A percentile compares a stretch with the other conserved stretches of the same genome.
phyloP scores from a whole-genome alignment of 768 basidiomycete genomes.

The Trametes meyenii region DNA sequence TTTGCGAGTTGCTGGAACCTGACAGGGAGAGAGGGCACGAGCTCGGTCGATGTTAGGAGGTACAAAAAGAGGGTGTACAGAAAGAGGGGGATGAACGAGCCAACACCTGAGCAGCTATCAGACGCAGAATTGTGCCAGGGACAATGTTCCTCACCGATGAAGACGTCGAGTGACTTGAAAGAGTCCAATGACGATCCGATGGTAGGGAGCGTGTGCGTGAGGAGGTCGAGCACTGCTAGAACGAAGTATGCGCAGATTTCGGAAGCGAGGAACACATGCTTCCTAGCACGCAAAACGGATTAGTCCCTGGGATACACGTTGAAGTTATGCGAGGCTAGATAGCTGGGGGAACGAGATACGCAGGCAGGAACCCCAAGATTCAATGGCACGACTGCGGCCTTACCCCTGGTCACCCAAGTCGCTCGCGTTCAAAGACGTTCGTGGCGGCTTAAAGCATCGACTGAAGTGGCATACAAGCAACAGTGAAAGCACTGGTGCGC shows the following conservation, averaged over 20 bases:
- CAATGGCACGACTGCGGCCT: neutral
- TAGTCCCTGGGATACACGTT: neutral
- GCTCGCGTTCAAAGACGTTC: too few relatives aligned
- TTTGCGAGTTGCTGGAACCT: constrained; percentile 49
- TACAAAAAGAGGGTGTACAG: constrained; percentile 66
- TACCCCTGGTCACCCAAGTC: neutral
- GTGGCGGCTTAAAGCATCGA: too few relatives aligned
- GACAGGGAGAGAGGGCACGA: constrained; percentile 55
- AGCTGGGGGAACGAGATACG: too few relatives aligned
- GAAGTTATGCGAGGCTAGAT: too few relatives aligned
- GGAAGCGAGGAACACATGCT: constrained; percentile 58
- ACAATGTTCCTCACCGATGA: constrained; percentile 53
- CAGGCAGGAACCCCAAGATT: too few relatives aligned
- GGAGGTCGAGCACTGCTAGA: constrained; percentile 61
- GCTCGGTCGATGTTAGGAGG: constrained; percentile 53
- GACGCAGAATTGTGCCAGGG: neutral
- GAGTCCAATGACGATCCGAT: constrained; percentile 46
- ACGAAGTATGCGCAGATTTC: constrained; percentile 66
- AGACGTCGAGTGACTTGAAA: constrained; percentile 59
- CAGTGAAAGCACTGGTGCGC: too few relatives aligned
- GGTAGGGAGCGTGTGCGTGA: constrained; percentile 58
- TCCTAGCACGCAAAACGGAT: constrained; percentile 36
- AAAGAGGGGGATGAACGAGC: constrained; percentile 68
- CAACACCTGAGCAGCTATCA: constrained; percentile 39
- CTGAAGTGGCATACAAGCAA: too few relatives aligned